phyloP scores from a whole-genome alignment of 2,329 filamentous ascomycete species.

The Gyromitra esculenta region DNA sequence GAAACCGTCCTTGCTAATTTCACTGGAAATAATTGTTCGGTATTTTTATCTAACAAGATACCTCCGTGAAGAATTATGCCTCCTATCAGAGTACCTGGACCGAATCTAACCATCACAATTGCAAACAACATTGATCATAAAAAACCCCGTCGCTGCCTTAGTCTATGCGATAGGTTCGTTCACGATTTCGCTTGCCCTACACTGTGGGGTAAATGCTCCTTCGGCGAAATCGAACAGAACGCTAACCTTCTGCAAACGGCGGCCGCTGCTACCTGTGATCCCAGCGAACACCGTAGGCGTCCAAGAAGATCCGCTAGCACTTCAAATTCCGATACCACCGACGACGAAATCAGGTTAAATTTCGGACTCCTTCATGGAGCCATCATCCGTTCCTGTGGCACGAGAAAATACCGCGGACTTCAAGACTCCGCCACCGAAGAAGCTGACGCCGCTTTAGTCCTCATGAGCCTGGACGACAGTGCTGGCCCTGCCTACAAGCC shows the following conservation, averaged over 20 bases:
- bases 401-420: neutral
- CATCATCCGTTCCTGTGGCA: slow-evolving; percentile 7
- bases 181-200: slow-evolving; percentile 7
- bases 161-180: neutral
- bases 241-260: slow-evolving; percentile 4
- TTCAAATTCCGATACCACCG: neutral
- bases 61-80: neutral
- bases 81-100: neutral
- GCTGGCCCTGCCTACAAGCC: slow-evolving; percentile 5
- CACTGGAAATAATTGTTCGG: neutral
- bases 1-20: neutral
- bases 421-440: slow-evolving; percentile 1
- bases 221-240: slow-evolving; percentile 21
- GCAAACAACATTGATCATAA: neutral
- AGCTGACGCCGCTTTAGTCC: slow-evolving; percentile 14
- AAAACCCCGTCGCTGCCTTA: neutral
- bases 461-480: slow-evolving; percentile 5
- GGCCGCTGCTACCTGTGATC: neutral
- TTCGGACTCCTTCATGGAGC: slow-evolving; percentile 16
- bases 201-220: neutral
- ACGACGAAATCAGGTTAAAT: neutral
- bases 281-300: neutral
- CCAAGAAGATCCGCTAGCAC: neutral
- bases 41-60: neutral
- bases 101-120: neutral